These are phyloP conservation scores for Pseudocercospora cruenta DNA, from an alignment of 2,329 filamentous ascomycete genomes.

Conservation along the genomic window DNA sequence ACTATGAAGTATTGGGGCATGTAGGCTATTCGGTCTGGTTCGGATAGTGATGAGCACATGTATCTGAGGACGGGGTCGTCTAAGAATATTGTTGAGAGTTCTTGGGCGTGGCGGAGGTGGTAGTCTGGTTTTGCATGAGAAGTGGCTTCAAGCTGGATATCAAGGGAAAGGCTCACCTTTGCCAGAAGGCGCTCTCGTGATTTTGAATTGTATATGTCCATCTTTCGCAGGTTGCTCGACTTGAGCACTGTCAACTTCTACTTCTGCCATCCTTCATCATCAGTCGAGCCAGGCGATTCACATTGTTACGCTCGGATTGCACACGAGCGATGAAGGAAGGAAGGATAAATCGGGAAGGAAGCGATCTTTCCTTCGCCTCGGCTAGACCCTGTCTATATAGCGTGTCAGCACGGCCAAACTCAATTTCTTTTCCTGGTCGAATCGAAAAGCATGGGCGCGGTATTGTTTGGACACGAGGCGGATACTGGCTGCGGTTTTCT, in stretches of 20 bases:
- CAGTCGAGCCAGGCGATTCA: background rate
- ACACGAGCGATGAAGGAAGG: no score
- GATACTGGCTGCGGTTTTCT: no score
- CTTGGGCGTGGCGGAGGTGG: background rate
- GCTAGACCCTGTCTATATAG: background rate
- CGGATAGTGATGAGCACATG: conserved; percentile 25
- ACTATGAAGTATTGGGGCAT: conserved; percentile 27
- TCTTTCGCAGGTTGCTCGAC: background rate
- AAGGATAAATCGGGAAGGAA: background rate
- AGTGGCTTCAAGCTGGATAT: no score
- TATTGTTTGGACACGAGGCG: background rate
- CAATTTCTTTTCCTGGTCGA: background rate
- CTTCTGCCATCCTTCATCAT: background rate
- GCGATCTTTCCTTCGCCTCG: background rate
- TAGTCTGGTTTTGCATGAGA: background rate
- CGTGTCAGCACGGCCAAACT: background rate
- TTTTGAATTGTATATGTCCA: background rate
- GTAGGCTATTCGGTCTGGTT: conserved; percentile 20
- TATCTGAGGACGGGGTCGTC: conserved; percentile 32
- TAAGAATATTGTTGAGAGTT: conserved; percentile 23
- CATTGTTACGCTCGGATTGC: background rate
- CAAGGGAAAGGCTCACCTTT: background rate
- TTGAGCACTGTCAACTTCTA: no score
- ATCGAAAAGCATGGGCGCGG: background rate
- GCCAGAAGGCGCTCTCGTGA: conserved; percentile 1